Evolutionary conservation across 2,329 filamentous ascomycete species (phyloP).

Genomic region (Hypomyces rosellus): DNA sequence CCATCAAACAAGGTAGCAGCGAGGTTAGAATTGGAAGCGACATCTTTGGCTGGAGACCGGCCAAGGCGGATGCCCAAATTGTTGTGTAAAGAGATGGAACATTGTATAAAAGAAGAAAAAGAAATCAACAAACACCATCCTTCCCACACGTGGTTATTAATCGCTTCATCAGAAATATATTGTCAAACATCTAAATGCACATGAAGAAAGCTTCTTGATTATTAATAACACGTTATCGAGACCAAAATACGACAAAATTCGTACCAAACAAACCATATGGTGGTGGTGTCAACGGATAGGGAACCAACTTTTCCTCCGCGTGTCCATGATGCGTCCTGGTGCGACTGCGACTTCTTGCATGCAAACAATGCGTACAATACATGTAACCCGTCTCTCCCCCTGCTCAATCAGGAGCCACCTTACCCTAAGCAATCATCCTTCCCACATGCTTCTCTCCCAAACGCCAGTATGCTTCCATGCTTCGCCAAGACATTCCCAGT

Average conservation of each 20-base stretch:
- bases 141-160: too few relatives aligned
- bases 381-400: background rate
- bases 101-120: background rate
- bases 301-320: slow-evolving; percentile 1
- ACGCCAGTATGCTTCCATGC: slow-evolving; percentile 28
- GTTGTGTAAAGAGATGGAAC: slow-evolving; percentile 31
- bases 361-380: slow-evolving; percentile 1
- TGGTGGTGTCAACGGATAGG: slow-evolving; percentile 7
- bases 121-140: too few relatives aligned
- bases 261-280: background rate
- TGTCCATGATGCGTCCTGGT: slow-evolving; percentile 1
- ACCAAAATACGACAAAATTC: background rate
- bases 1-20: slow-evolving; percentile 73
- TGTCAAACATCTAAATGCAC: too few relatives aligned
- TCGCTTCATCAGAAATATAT: too few relatives aligned
- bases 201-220: background rate
- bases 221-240: background rate
- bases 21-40: slow-evolving; percentile 91
- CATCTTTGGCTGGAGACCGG: slow-evolving; percentile 81
- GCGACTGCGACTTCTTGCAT: background rate
- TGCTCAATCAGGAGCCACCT: background rate
- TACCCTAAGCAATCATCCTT: background rate
- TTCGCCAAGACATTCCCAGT: slow-evolving; percentile 42
- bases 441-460: slow-evolving; percentile 13
- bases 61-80: slow-evolving; percentile 72